Evolutionary conservation across 169 alveolate genomes (phyloP).

Genomic region (Plasmodium fragile): DNA sequence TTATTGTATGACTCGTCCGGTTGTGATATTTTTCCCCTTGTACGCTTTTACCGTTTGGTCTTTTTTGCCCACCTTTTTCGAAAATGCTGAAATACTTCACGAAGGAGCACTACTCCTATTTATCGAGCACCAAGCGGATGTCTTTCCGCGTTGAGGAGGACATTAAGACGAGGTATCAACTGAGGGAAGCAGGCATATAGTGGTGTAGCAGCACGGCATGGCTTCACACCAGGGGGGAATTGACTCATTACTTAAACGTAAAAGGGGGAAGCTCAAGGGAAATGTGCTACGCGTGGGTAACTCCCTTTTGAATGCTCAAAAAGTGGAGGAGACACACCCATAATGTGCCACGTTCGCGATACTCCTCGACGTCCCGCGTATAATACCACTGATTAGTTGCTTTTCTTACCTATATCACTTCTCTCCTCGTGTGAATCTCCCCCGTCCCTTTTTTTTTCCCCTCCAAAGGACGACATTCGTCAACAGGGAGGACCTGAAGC

Average conservation of each 20-base stretch:
- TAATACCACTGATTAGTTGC: background rate
- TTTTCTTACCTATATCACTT: background rate
- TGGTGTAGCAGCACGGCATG: background rate
- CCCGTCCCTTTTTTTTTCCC: slow-evolving; percentile 11
- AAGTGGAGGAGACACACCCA: background rate
- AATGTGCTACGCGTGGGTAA: background rate
- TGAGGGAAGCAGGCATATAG: background rate
- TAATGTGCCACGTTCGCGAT: background rate
- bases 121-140: slow-evolving; percentile 18
- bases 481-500: slow-evolving; percentile 46
- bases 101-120: slow-evolving; percentile 32
- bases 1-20: background rate
- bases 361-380: background rate
- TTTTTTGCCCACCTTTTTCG: background rate
- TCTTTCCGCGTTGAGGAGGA: slow-evolving; percentile 43
- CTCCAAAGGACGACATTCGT: slow-evolving; percentile 5
- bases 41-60: background rate
- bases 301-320: background rate
- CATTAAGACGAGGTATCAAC: slow-evolving; percentile 60
- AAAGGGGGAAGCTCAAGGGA: background rate
- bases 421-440: background rate
- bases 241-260: too few species aligned
- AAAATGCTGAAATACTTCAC: slow-evolving; percentile 47
- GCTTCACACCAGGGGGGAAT: background rate
- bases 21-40: background rate